Base-by-base conservation (phyloP, 371 early-diverging fungal genomes). In the Neoconidiobolus thromboides region DNA sequence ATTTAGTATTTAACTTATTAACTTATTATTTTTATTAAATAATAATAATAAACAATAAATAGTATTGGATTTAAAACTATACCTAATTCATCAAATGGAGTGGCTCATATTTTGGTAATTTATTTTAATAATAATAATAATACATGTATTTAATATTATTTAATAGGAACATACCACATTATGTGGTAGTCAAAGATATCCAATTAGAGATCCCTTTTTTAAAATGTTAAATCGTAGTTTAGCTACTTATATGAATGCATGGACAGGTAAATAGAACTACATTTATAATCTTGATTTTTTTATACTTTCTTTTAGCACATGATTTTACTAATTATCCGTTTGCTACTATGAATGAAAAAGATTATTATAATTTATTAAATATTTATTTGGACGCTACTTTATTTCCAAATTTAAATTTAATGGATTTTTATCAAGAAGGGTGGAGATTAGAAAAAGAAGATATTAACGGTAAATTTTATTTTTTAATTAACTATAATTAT, bases 241-340 rank as follows among this genome's bases (percentile, higher is more conserved):
- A 74, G 81, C 95, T 14, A 95, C 91, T 1, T 96, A 85, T 66
- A 96, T 96, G 96, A 96, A 96, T 62, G 96, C 96, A 0, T 82
- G 87, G 73, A 96, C 96, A 2, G 87, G 83, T 79, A 70, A 42
- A 48, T 1, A 4, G 14, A 40, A 42, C 2, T 10, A 53, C 1
- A 14, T 15, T 43, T 40, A 3, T 43, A 5, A 3, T 15, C 0
- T 40, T 48, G 5, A 46, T 47, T 47, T 9, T 2, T 14, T 9
- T 39, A 53, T 9, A 55, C 15, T 47, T 43, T 49, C n/a, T 2
- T 37, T 47, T 68, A 83, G 88, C 85, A 10, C 78, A 80, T 59
- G 92, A 93, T 62, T 82, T 85, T 61, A 93, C 92, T 1, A 74
- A 88, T 59, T 96, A 96, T 66, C 96, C 96, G 15, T 96, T 96